Evolutionary conservation across 805 yeast species (phyloP).

Genomic region (Geotrichum ghanense): DNA sequence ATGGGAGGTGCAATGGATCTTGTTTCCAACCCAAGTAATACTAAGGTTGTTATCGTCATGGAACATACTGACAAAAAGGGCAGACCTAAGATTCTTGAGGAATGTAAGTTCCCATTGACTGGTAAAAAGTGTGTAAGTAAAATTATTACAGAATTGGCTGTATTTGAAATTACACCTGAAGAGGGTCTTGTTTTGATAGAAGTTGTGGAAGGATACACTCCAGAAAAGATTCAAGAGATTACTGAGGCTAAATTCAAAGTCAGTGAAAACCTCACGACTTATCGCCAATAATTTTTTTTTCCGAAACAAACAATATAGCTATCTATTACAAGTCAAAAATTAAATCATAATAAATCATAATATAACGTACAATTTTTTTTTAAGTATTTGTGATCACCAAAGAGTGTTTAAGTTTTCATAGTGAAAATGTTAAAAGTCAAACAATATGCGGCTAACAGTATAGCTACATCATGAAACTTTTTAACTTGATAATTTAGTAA

Average conservation of each 20-base stretch:
- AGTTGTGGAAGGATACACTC: conserved; percentile 23
- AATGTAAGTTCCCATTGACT: conserved; percentile 33
- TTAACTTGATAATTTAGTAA: no score
- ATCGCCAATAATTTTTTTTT: background rate
- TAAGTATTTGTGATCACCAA: no score
- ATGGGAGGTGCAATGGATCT: conserved; percentile 43
- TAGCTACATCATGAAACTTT: no score
- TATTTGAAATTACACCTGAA: conserved; percentile 29
- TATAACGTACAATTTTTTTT: no score
- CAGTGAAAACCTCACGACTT: conserved; percentile 5
- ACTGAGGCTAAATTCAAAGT: conserved; percentile 30
- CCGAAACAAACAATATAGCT: no score
- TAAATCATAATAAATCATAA: no score
- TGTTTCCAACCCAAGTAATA: conserved; percentile 31
- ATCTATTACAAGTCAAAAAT: no score
- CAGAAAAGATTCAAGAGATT: conserved; percentile 26
- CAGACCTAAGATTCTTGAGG: conserved; percentile 31
- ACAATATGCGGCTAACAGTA: no score
- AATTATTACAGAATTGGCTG: conserved; percentile 35
- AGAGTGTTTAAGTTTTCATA: no score
- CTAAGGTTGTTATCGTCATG: conserved; percentile 33
- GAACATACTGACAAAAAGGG: conserved; percentile 35
- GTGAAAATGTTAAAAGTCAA: no score
- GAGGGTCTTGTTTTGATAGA: conserved; percentile 29
- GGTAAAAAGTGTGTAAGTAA: conserved; percentile 32